Evolutionary conservation across 2,329 filamentous ascomycete genomes (phyloP), one percentile per base, ranked within the genome.

Genomic region (Penicillium sp.): DNA sequence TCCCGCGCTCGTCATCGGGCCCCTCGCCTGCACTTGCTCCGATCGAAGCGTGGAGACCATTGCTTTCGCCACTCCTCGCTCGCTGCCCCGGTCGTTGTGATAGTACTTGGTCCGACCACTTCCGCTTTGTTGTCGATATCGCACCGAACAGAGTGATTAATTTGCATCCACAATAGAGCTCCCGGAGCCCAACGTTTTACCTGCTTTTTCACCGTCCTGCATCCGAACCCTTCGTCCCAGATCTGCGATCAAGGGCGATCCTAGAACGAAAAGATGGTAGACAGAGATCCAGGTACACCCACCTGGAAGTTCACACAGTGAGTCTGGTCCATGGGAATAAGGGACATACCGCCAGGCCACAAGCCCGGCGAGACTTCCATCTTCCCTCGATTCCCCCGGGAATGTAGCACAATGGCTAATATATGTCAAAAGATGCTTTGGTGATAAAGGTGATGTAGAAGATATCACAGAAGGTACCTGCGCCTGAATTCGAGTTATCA

Each of bases 231-330:
- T 41, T 54, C 56, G 50, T 31, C 41, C 56, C 56, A 54, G 57
- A 61, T 61, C 59, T 61, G 63, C 60, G 61, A 62, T 54, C 60
- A 64, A 70, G 67, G 69, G 68, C 69, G 66, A 70, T 67, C 65
- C 63, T 70, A 72, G 71, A 76, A 93, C 65, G 66, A 69, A 64
- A 72, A 88, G 82, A 97, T 97, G 92, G 92, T 94, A 82, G 92
- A 97, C 85, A 89, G 88, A 82, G 92, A 96, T 81, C 84, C 89
- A 80, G 91, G 86, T 83, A 88, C 90, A 81, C 92, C 92, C 75
- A 97, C 92, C 80, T 97, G 93, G 93, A 97, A 97, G 84, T 97
- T 97, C 81, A 97, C 93, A 78, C 93, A 97, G 92, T 96, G 89
- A 78, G 91, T 83, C 57, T 47, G 42, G 35, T 43, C 29, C 40